Evolutionary conservation across 768 basidiomycete genomes (phyloP).

Genomic region (Pleurotus djamor): DNA sequence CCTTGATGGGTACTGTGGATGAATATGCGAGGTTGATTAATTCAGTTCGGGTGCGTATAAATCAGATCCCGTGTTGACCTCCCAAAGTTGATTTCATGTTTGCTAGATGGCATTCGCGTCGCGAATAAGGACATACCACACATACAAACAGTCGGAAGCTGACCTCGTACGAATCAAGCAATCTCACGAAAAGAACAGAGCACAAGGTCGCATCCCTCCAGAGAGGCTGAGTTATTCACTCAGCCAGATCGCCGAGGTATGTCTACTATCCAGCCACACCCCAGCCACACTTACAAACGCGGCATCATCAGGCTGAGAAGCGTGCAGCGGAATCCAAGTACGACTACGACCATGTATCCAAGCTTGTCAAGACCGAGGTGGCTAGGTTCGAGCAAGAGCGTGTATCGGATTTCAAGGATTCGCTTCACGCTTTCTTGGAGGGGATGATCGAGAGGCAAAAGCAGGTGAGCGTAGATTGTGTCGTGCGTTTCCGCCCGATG

Average conservation of each 20-base stretch:
- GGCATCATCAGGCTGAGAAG: slow-evolving; percentile 68
- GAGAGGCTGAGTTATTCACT: slow-evolving; percentile 77
- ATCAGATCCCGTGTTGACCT: not conserved
- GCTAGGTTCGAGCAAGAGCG: slow-evolving; percentile 91
- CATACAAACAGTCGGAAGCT: slow-evolving; percentile 79
- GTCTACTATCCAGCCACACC: slow-evolving; percentile 13
- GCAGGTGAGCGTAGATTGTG: slow-evolving; percentile 42
- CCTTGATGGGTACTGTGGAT: slow-evolving; percentile 83
- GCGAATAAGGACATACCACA: slow-evolving; percentile 77
- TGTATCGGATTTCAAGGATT: slow-evolving; percentile 88
- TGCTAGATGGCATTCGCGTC: slow-evolving; percentile 82
- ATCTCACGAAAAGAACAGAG: slow-evolving; percentile 78
- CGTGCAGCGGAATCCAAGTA: slow-evolving; percentile 78
- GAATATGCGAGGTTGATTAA: slow-evolving; percentile 92
- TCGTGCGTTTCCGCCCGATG: not conserved
- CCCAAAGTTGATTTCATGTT: not conserved
- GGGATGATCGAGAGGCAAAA: slow-evolving; percentile 87
- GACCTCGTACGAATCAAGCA: slow-evolving; percentile 72
- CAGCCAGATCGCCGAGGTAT: slow-evolving; percentile 77
- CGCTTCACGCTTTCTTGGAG: slow-evolving; percentile 80
- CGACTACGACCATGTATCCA: slow-evolving; percentile 88
- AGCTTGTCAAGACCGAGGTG: slow-evolving; percentile 86
- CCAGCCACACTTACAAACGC: too few species aligned
- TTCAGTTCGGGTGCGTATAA: slow-evolving; percentile 70
- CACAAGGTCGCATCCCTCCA: slow-evolving; percentile 68